Evolutionary conservation across 164 flowering plant species (phyloP), one percentile per base, ranked within the genome.

Genomic region (Stephania japonica): DNA sequence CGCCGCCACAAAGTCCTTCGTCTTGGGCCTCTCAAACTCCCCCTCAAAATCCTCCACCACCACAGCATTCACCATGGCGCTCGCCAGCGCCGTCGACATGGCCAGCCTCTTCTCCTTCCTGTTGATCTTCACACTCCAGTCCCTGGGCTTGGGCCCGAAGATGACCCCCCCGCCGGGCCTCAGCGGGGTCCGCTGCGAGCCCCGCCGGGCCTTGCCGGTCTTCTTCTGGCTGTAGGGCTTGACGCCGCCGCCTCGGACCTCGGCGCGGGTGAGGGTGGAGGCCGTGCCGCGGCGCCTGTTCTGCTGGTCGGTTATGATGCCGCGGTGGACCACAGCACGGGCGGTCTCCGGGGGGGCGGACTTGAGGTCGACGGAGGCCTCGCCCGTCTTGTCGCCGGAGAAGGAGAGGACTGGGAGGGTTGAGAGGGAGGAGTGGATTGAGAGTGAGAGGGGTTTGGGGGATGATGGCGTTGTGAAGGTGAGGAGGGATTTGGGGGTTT

Each of bases 131-230:
- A 91, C 85, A 67, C 84, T 77, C 99, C 99, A 95, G 72, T 95
- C 99, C 73, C 78, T 84, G 0, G 99, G 99, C 74, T 90, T 93
- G 3, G 99, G 99, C 6, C 99, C 99, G 67, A 93, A 93, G 3
- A 89, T 68, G 3, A 95, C 98, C 3, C 98, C 99, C 0, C 99
- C 99, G 4, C 99, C 99, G 12, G 93, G 98, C n/a, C 97, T 84
- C 43, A 95, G 89, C 9, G 99, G 99, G 4, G 97, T 90, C 42
- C 97, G 79, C 72, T 80, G 85, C 0, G 97, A 91, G 11, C 99
- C 99, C 1, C 90, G 89, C 0, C 98, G 81, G 4, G 99, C 99
- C 6, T 85, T 79, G 7, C 99, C 99, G 5, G 97, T 93, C 38
- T 86, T 88, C 96, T 95, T 95, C 83, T 95, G 99, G 0, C 85